A percentile compares a stretch with the other conserved stretches of the same genome.
These are phyloP conservation scores for Orbilia blumenaviensis DNA, from an alignment of 2,329 filamentous ascomycete species.

Conservation along the genomic window DNA sequence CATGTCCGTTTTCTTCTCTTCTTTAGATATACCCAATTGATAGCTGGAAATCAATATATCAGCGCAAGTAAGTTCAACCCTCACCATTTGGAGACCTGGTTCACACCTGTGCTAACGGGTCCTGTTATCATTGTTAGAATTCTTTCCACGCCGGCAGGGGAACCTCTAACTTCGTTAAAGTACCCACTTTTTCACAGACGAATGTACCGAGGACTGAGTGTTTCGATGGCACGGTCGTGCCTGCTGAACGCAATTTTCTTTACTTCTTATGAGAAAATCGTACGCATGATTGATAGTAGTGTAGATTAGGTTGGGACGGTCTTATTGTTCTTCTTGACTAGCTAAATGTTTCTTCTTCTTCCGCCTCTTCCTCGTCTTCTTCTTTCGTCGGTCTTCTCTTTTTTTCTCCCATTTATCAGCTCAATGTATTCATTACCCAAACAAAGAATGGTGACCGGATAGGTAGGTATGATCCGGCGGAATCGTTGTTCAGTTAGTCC, in stretches of 20 bases:
- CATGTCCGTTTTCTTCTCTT: background rate
- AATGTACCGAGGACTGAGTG: conserved; percentile 84
- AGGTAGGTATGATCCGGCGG: background rate
- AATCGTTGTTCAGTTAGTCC: background rate
- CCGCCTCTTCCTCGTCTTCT: background rate
- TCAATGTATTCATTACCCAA: background rate
- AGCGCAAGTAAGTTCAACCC: conserved; percentile 64
- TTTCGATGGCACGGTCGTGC: conserved; percentile 83
- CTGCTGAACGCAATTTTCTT: conserved; percentile 90
- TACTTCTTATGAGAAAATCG: conserved; percentile 84
- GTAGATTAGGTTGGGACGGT: conserved; percentile 12
- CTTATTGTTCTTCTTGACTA: background rate
- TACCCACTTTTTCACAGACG: conserved; percentile 79
- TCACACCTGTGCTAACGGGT: no score
- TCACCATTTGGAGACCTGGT: background rate
- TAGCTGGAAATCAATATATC: conserved; percentile 66
- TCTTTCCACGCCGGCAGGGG: conserved; percentile 42
- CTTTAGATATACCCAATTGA: conserved; percentile 65
- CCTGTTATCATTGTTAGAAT: conserved; percentile 46
- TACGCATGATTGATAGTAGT: conserved; percentile 60
- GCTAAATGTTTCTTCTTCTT: background rate
- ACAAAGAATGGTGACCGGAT: background rate
- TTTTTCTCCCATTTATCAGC: background rate
- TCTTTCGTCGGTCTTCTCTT: background rate
- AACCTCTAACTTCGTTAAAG: conserved; percentile 66